These are phyloP conservation scores for Gossypium stocksii DNA, from an alignment of 345 rosid genomes.

Conservation along the genomic window DNA sequence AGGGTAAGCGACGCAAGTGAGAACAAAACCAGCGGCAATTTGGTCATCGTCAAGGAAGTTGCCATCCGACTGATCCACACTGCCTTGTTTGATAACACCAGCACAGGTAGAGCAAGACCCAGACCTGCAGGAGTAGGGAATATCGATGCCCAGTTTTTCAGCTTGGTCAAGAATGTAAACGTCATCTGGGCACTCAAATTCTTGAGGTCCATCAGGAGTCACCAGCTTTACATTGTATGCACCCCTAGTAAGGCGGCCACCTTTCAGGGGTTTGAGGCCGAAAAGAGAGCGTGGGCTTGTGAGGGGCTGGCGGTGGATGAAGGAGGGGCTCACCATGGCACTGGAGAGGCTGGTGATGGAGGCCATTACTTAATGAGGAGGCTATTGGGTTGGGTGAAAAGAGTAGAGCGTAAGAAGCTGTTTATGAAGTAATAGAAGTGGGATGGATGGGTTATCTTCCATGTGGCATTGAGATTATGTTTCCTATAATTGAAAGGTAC, in stretches of 20 bases:
- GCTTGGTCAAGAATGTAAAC: conserved; percentile 61
- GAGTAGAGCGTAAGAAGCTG: too few species aligned
- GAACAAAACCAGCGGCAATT: conserved; percentile 57
- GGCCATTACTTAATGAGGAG: conserved; percentile 27
- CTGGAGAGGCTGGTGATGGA: conserved; percentile 53
- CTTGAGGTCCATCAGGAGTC: conserved; percentile 59
- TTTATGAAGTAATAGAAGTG: too few species aligned
- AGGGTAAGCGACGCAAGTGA: conserved; percentile 82
- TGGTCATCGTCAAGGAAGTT: conserved; percentile 89
- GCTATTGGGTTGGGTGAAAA: too few species aligned
- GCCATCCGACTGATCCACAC: conserved; percentile 70
- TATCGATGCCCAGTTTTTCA: conserved; percentile 66
- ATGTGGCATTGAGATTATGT: conserved; percentile 42
- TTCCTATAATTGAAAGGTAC: too few species aligned
- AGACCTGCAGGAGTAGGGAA: conserved; percentile 93
- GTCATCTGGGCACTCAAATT: conserved; percentile 53
- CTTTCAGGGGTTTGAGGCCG: conserved; percentile 45
- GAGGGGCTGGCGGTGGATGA: conserved; percentile 43
- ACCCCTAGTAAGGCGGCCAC: conserved; percentile 59
- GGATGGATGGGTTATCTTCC: conserved; percentile 32
- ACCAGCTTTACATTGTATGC: conserved; percentile 65
- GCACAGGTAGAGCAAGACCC: conserved; percentile 92
- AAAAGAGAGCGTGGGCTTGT: conserved; percentile 50
- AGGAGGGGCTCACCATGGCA: conserved; percentile 59
- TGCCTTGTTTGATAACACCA: conserved; percentile 46